Percentiles rank a stretch among this genome's conserved stretches.
phyloP scores from a whole-genome alignment of 371 early-diverging fungal species.

The Blakeslea trispora region DNA sequence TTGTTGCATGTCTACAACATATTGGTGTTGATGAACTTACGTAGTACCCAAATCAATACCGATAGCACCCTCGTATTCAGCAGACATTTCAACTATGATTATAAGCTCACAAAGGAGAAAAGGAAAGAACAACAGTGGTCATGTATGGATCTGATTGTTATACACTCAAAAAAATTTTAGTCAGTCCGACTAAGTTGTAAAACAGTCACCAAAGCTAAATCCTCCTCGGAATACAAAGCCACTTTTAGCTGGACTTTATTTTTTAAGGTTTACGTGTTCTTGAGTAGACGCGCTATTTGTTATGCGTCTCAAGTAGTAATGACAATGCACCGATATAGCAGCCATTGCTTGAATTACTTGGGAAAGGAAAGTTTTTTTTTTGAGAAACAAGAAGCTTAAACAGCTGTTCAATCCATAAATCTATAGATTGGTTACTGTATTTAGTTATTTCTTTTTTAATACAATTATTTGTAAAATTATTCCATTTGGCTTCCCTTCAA shows the following conservation, averaged over 20 bases:
- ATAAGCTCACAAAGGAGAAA: slow-evolving; percentile 4
- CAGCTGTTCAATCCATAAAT: too few relatives aligned
- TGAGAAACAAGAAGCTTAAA: too few relatives aligned
- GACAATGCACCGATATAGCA: too few relatives aligned
- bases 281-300: too few relatives aligned
- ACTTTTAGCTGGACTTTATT: slow-evolving; percentile 28
- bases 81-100: slow-evolving; percentile 47
- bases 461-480: too few relatives aligned
- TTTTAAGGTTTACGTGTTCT: too few relatives aligned
- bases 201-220: background rate
- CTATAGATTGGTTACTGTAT: too few relatives aligned
- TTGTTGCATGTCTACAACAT: background rate
- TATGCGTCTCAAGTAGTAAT: too few relatives aligned
- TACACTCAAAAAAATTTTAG: slow-evolving; percentile 8
- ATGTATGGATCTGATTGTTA: background rate
- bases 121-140: slow-evolving; percentile 1
- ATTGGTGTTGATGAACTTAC: slow-evolving; percentile 8
- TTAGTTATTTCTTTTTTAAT: too few relatives aligned
- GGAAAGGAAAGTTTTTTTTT: too few relatives aligned
- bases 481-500: too few relatives aligned
- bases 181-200: background rate
- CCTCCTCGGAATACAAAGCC: background rate
- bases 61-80: slow-evolving; percentile 67
- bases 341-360: too few relatives aligned
- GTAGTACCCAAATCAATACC: slow-evolving; percentile 56